Base-by-base conservation (phyloP, 2,329 filamentous ascomycete species). In the Talaromyces funiculosus region DNA sequence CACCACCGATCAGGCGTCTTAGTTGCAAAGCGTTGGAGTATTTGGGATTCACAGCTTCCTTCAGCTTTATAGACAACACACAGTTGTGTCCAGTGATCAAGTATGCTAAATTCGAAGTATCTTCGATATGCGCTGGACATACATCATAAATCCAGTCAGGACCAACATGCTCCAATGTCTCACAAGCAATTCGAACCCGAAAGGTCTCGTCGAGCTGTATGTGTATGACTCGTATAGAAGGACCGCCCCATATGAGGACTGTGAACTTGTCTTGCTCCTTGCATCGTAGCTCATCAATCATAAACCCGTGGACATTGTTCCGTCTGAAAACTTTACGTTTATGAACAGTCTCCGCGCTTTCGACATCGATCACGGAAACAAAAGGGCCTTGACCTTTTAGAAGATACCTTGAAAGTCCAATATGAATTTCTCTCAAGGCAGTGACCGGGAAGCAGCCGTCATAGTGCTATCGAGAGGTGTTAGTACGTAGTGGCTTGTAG, bases 51-150 rank as follows among this genome's bases (percentile, higher is more conserved):
- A 42, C 24, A 2, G 64, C 60, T 16, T 72, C 29, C 24, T 60
- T 51, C 3, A 69, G 45, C 59, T 67, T 69, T 20, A 89, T 72
- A 31, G 80, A 79, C 6, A 90, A 73, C 4, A 95, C 79, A 54
- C 90, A 87, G 79, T 97, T 97, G 74, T 97, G 92, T 1, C 93
- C 91, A 1, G 92, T 96, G 16, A 95, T 80, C 10, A 94, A 73
- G 16, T 85, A 85, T 16, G 83, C 85, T 10, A 74, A 71, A 29
- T 69, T 68, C 22, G 5, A 49, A 31, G 64, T 58, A 60, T 69
- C 63, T 42, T 65, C 59, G 35, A 69, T 61, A 53, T 43, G 72
- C 70, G 4, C 72, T 35, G 62, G 62, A 67, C 83, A 83, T 37
- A 82, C 87, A 71, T 90, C 85, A 66, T 93, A 83, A 64, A 95